Evolutionary conservation across 805 yeast species (phyloP).

Genomic region (Naumovozyma baii): DNA sequence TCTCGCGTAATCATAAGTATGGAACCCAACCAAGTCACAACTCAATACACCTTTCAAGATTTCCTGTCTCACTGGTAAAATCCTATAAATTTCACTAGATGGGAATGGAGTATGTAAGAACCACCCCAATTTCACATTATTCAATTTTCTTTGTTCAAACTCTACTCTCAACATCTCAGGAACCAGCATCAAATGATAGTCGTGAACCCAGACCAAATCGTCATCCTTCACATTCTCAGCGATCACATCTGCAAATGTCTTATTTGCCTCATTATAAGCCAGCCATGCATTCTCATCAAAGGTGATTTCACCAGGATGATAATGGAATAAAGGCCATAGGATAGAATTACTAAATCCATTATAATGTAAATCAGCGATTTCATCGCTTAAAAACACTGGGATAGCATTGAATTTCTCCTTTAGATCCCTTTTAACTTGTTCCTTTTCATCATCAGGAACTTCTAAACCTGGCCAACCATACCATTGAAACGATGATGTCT

Average conservation of each 20-base stretch:
- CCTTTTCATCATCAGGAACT: conserved; percentile 64
- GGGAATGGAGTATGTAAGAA: conserved; percentile 97
- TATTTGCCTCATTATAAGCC: conserved; percentile 86
- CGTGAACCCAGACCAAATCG: conserved; percentile 94
- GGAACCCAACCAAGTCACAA: conserved; percentile 92
- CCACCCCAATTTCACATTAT: conserved; percentile 71
- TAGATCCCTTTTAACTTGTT: conserved; percentile 58
- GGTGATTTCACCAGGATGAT: conserved; percentile 97
- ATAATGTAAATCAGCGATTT: conserved; percentile 86
- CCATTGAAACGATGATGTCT: conserved; percentile 81
- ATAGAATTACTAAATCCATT: conserved; percentile 91
- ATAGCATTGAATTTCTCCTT: conserved; percentile 71
- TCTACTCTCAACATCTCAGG: conserved; percentile 74
- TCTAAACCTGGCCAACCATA: conserved; percentile 95
- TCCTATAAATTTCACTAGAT: conserved; percentile 86
- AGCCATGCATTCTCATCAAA: conserved; percentile 96
- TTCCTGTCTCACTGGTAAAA: conserved; percentile 87
- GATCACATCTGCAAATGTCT: conserved; percentile 63
- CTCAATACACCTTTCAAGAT: conserved; percentile 81
- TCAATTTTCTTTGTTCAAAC: conserved; percentile 35
- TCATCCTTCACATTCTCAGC: conserved; percentile 63
- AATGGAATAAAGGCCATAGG: conserved; percentile 94
- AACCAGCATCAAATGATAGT: conserved; percentile 87
- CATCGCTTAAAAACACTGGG: conserved; percentile 79
- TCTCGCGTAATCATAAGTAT: conserved; percentile 93